Percentiles rank a stretch among this genome's conserved stretches.
These are phyloP conservation scores for Tuber indicum DNA, from an alignment of 495 filamentous ascomycete genomes.

Conservation along the genomic window DNA sequence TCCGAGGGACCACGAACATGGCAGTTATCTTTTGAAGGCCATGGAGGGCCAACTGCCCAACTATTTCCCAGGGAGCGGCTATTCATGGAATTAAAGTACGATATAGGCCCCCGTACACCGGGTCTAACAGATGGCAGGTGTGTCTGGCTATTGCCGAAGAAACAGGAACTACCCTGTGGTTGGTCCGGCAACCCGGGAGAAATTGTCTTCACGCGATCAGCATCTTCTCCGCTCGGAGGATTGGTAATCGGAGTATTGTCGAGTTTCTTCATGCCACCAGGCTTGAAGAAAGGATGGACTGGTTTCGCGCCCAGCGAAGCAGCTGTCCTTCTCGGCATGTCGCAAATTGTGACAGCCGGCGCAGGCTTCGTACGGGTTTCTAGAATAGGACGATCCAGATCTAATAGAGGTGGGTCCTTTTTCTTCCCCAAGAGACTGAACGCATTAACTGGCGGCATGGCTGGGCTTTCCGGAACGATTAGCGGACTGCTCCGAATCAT, in stretches of 20 bases:
- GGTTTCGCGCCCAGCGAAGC: constrained; percentile 49
- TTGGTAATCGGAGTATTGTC: constrained; percentile 16
- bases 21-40: constrained; percentile 61
- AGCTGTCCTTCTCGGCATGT: constrained; percentile 32
- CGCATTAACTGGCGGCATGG: constrained; percentile 11
- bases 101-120: not conserved
- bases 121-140: constrained; percentile 13
- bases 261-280: constrained; percentile 31
- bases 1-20: constrained; percentile 51
- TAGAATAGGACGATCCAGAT: constrained; percentile 10
- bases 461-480: constrained; percentile 26
- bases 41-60: constrained; percentile 57
- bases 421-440: constrained; percentile 44
- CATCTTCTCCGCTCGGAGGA: constrained; percentile 11
- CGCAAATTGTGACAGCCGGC: constrained; percentile 19
- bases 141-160: constrained; percentile 5
- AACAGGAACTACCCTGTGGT: constrained; percentile 19
- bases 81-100: constrained; percentile 29
- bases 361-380: constrained; percentile 4
- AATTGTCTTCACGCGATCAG: constrained; percentile 34
- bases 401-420: constrained; percentile 45
- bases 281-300: constrained; percentile 74
- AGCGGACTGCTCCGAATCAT: constrained; percentile 21
- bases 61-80: constrained; percentile 51
- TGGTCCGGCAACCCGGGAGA: constrained; percentile 42